Base-by-base conservation (phyloP, 2,329 filamentous ascomycete genomes). In the Diaporthe sp. region DNA sequence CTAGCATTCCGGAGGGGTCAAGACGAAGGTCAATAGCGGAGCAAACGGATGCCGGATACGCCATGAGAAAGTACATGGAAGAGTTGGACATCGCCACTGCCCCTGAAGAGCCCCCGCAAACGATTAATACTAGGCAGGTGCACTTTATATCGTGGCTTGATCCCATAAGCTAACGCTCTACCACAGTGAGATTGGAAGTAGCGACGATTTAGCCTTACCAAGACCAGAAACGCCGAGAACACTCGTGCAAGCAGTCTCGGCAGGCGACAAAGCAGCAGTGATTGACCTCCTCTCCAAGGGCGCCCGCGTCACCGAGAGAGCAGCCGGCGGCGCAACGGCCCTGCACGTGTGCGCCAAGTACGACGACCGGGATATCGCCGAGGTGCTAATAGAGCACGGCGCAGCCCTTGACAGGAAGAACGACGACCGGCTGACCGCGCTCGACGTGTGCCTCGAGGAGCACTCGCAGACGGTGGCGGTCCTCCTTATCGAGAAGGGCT, bases 301-400 rank as follows among this genome's bases (percentile, higher is more conserved):
- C 22, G 62, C 62, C 13, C 62, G 62, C 28, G 62, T 68, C 3
- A 37, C 62, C 4, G 62, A 68, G 22, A 68, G 62, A 19, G 62
- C 44, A 5, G 62, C 31, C 31, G 46, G 62, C 0, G 62, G 62
- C 8, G 22, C 62, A 1, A 68, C 44, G 2, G 44, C 62, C 19
- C 31, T 68, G 13, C 62, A 68, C 22, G 44, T 68, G 3, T 68
- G 62, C 62, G 62, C 62, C 17, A 68, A 51, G 22, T 68, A 68
- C 22, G 62, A 68, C 62, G 62, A 68, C 31, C 31, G 62, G 12
- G 62, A 22, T 4, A 68, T 68, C 3, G 62, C 62, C 4, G 62
- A 68, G 62, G 44, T 68, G 19, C 19, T 68, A 22, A 28, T 68
- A 19, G 62, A 68, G 46, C 46, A 68, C 22, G 62, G 46, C 7